These are phyloP conservation scores for Apophysomyces elegans DNA, from an alignment of 371 early-diverging fungal genomes.

Conservation along the genomic window DNA sequence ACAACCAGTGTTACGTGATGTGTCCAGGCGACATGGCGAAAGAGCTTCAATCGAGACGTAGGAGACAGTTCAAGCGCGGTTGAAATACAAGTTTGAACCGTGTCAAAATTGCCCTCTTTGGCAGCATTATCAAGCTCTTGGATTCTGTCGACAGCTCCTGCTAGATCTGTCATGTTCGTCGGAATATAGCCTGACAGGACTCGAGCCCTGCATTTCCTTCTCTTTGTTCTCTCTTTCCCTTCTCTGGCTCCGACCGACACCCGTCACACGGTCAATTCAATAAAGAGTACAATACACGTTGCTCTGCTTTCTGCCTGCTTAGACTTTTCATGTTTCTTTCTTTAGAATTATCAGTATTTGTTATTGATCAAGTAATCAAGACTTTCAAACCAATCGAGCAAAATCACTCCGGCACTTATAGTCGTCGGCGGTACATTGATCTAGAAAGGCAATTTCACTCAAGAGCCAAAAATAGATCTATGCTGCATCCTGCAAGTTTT, in stretches of 20 bases:
- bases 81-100: neutral
- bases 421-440: neutral
- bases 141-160: neutral
- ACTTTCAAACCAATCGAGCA: no score
- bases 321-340: no score
- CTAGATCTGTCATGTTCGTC: neutral
- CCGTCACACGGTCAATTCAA: neutral
- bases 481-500: neutral
- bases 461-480: neutral
- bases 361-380: no score
- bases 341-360: no score
- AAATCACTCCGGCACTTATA: no score
- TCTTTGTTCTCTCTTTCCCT: neutral
- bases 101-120: neutral
- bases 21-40: neutral
- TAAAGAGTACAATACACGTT: no score
- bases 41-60: neutral
- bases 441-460: conserved; percentile 1
- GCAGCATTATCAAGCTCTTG: neutral
- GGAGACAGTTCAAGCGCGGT: neutral
- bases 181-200: neutral
- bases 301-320: no score
- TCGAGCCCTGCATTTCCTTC: no score
- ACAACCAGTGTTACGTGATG: conserved; percentile 2
- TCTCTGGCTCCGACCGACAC: neutral